Evolutionary conservation across 1,284 basidiomycete species (phyloP), one percentile per base, ranked within the genome.

Genomic region (Entoloma clypeatum): DNA sequence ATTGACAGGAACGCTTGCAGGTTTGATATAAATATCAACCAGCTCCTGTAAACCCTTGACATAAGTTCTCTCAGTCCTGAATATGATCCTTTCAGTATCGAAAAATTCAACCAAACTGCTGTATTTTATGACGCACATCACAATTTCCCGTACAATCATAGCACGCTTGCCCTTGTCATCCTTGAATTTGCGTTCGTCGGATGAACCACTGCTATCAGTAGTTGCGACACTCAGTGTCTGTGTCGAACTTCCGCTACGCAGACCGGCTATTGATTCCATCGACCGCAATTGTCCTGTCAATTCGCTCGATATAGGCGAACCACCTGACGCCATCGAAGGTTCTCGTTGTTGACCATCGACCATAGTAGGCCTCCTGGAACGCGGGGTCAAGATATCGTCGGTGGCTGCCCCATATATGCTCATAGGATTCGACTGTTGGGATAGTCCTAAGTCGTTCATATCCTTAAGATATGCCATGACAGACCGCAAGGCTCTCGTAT

Each of bases 391-490:
- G 23, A 64, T 58, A 27, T 79, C 74, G 7, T 71, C 70, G 7
- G 68, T 52, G 19, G 61, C 47, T 17, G 64, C 51, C 16, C 72
- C 74, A 56, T 80, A 79, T 63, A 81, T 65, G 47, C 76, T 76
- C 45, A 75, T 46, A 9, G 71, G 62, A 47, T 71, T 70, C 8
- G 66, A 60, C 48, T 72, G 72, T 54, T 84, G 81, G 4, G 76
- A 72, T 41, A 78, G 59, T 16, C 76, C 77, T 23, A 99, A 72
- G 58, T 97, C 94, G 57, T 94, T 86, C 75, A 99, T 85, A 57
- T 99, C 95, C 55, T 84, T 84, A 14, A 99, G 75, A 64, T 98
- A 98, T 11, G 87, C 86, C 85, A 98, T 93, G 27, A 99, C 80
- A 8, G 88, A 88, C 45, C 90, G 79, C 36, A 98, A 69, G 17